Evolutionary conservation across 176 grass and related monocot species (phyloP).

Genomic region (Elaeis guineensis): DNA sequence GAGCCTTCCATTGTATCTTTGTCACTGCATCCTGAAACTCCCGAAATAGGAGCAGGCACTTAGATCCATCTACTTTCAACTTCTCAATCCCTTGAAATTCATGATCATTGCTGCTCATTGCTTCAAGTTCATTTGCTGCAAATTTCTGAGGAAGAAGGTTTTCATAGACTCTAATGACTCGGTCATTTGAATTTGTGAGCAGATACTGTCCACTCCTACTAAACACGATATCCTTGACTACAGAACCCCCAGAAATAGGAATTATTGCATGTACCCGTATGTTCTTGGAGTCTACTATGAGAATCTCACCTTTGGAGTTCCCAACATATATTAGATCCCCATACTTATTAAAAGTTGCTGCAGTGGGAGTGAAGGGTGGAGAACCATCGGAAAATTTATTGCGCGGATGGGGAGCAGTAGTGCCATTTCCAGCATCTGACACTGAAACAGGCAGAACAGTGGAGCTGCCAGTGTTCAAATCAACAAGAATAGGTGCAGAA

Average conservation of each 20-base stretch:
- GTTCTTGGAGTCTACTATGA: slow-evolving; percentile 72
- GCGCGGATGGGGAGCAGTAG: slow-evolving; percentile 39
- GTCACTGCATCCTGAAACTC: slow-evolving; percentile 85
- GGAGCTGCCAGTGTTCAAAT: slow-evolving; percentile 71
- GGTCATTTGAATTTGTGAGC: slow-evolving; percentile 92
- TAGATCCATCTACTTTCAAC: slow-evolving; percentile 63
- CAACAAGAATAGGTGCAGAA: slow-evolving; percentile 88
- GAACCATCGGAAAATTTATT: slow-evolving; percentile 92
- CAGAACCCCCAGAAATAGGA: slow-evolving; percentile 58
- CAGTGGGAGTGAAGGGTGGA: slow-evolving; percentile 85
- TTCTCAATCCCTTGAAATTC: slow-evolving; percentile 37
- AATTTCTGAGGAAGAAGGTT: slow-evolving; percentile 62
- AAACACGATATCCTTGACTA: slow-evolving; percentile 96
- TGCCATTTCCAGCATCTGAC: slow-evolving; percentile 41
- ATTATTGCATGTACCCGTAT: slow-evolving; percentile 63
- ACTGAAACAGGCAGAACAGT: slow-evolving; percentile 78
- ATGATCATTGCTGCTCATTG: slow-evolving; percentile 27
- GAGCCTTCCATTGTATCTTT: slow-evolving; percentile 96
- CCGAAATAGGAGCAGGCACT: slow-evolving; percentile 61
- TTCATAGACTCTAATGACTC: slow-evolving; percentile 82
- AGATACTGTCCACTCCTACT: slow-evolving; percentile 80
- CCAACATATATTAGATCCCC: slow-evolving; percentile 93
- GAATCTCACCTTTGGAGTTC: slow-evolving; percentile 92
- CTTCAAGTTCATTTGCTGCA: slow-evolving; percentile 61
- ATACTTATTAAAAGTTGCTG: slow-evolving; percentile 82